These are phyloP conservation scores for Vitis hybrid DNA, from an alignment of 177 flowering plant species.

Conservation along the genomic window DNA sequence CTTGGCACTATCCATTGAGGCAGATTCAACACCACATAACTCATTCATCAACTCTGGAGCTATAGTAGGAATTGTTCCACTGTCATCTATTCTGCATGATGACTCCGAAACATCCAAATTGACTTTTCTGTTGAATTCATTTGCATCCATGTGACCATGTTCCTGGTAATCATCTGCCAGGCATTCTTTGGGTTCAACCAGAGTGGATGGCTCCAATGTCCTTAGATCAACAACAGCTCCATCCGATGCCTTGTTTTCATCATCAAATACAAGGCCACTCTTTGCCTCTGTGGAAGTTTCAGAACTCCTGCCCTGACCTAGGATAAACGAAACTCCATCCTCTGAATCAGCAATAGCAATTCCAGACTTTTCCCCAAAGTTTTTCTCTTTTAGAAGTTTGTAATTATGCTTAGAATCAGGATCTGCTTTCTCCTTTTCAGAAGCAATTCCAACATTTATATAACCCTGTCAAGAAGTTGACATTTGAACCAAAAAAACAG, in stretches of 20 bases:
- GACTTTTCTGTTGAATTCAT: conserved; percentile 8
- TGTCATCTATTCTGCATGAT: conserved; percentile 23
- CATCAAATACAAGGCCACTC: conserved; percentile 22
- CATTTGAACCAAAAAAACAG: conserved; percentile 12
- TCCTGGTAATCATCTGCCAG: conserved; percentile 23
- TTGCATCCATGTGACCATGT: conserved; percentile 21
- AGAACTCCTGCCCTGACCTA: conserved; percentile 48
- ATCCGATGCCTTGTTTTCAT: conserved; percentile 26
- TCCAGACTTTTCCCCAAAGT: conserved; percentile 33
- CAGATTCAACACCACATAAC: conserved; percentile 16
- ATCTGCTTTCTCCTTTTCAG: conserved; percentile 51
- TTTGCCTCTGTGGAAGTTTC: conserved; percentile 32
- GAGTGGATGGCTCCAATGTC: conserved; percentile 17
- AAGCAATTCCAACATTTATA: conserved; percentile 90
- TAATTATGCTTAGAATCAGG: conserved; percentile 24
- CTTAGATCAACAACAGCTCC: conserved; percentile 10
- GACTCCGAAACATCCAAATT: conserved; percentile 25
- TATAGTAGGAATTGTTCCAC: conserved; percentile 15
- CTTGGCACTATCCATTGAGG: conserved; percentile 15
- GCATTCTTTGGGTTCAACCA: conserved; percentile 21
- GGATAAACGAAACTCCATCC: conserved; percentile 63
- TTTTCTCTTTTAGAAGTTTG: conserved; percentile 39
- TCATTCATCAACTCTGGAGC: conserved; percentile 19
- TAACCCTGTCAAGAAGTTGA: conserved; percentile 71
- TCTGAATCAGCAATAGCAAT: conserved; percentile 52